Base-by-base conservation (phyloP, 1,284 basidiomycete genomes). In the Porodaedalea pini region DNA sequence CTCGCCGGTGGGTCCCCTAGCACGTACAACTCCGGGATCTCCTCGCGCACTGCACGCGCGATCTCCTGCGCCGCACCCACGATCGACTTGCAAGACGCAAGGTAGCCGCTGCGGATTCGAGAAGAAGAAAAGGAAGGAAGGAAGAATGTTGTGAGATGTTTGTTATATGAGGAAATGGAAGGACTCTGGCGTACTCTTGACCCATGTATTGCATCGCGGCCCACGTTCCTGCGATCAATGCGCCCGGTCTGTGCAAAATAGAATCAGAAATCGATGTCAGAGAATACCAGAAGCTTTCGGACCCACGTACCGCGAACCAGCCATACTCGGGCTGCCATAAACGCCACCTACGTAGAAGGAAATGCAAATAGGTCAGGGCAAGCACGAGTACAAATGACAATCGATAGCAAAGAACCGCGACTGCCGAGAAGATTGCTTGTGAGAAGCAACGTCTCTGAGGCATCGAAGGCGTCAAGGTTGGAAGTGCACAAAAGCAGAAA, bases 161-260 rank as follows among this genome's bases (percentile, higher is more conserved):
- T 29, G 39, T 21, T n/a, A 31, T n/a, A n/a, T 55, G 43, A 56
- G 48, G 53, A 52, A 56, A 45, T 43, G 13, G 41, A 29, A 13
- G 5, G 44, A 13, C 47, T 43, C 40, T 17, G 44, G 67, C 85
- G 61, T 68, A 92, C 84, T 89, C 81, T 59, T 86, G 78, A 27
- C 96, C 96, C 75, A 97, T 87, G 69, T 91, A 85, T 67, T 96
- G 90, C 86, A 98, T 86, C 1, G 93, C 93, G 2, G 96, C 94
- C 94, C 95, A 99, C 15, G 94, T 88, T 43, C 93, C 96, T 10
- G 96, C 96, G 60, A 99, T 90, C 58, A 98, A 75, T 0, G 93
- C 86, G 7, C 96, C 96, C 0, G 95, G 93, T 44, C 95, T 90
- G 54, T 31, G 32, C 48, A 36, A n/a, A 50, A 21, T 25, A 44